phyloP scores from a whole-genome alignment of 768 basidiomycete species.

The Paxillus involutus region DNA sequence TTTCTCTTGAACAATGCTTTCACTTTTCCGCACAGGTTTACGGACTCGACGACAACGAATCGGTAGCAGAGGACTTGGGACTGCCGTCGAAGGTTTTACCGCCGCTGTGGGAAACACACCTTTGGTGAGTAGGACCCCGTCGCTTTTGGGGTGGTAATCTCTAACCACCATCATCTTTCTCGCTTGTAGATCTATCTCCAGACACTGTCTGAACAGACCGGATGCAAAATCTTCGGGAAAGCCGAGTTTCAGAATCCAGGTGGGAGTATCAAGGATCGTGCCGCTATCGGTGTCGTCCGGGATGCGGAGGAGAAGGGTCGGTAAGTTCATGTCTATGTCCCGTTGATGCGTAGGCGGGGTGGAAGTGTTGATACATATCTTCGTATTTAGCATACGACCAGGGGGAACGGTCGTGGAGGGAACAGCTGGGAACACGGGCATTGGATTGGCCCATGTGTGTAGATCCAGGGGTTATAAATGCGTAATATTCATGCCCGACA shows the following conservation, averaged over 20 bases:
- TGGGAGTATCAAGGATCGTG: slow-evolving; percentile 96
- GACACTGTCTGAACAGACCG: slow-evolving; percentile 77
- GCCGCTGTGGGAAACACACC: slow-evolving; percentile 94
- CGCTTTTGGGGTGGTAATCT: background rate
- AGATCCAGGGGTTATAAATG: slow-evolving; percentile 92
- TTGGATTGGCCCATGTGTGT: slow-evolving; percentile 94
- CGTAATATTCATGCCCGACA: slow-evolving; percentile 99
- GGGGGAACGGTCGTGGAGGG: slow-evolving; percentile 99
- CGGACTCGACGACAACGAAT: slow-evolving; percentile 13
- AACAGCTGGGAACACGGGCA: slow-evolving; percentile 97
- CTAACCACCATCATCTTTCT: slow-evolving; percentile 1
- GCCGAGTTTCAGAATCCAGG: slow-evolving; percentile 99
- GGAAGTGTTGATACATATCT: background rate
- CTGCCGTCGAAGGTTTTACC: slow-evolving; percentile 73
- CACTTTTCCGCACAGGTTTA: slow-evolving; percentile 35
- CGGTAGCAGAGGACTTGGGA: slow-evolving; percentile 35
- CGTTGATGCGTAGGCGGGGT: background rate
- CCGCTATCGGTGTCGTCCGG: slow-evolving; percentile 83
- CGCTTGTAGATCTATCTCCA: slow-evolving; percentile 74
- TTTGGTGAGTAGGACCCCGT: slow-evolving; percentile 50
- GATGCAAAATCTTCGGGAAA: slow-evolving; percentile 87
- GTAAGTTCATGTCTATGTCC: slow-evolving; percentile 42
- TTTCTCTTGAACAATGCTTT: slow-evolving; percentile 15
- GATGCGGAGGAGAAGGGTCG: slow-evolving; percentile 85
- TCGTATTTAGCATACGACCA: slow-evolving; percentile 60